A percentile compares a stretch with the other conserved stretches of the same genome.
Evolutionary conservation across 441 rosid species (phyloP).

Genomic region (Populus hybrid): DNA sequence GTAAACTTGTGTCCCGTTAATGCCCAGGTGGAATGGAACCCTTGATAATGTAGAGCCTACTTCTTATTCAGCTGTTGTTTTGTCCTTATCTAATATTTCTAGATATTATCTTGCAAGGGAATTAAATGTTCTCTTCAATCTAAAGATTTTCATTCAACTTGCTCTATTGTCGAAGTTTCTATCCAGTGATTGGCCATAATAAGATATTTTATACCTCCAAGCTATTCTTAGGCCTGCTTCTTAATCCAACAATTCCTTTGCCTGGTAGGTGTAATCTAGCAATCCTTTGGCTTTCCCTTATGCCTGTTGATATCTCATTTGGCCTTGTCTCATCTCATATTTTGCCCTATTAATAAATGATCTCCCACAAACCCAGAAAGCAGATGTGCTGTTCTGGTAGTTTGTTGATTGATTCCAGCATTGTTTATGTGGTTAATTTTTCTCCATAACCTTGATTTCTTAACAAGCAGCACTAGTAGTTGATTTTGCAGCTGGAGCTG

Average conservation of each 20-base stretch:
- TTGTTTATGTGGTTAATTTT: not conserved
- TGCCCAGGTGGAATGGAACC: not conserved
- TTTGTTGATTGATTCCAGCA: not conserved
- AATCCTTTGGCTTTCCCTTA: not conserved
- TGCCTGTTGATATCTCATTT: not conserved
- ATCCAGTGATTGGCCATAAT: not conserved
- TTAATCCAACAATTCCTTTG: not conserved
- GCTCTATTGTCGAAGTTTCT: not conserved
- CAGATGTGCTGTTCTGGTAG: not conserved
- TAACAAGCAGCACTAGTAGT: not conserved
- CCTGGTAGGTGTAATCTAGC: not conserved
- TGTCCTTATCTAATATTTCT: not conserved
- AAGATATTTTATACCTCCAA: not conserved
- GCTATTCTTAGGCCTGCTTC: not conserved
- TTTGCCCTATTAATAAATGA: not conserved
- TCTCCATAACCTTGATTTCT: not conserved
- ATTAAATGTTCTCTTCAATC: not conserved
- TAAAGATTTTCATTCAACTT: not conserved
- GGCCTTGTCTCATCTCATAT: not conserved
- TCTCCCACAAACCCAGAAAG: not conserved
- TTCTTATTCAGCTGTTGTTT: not conserved
- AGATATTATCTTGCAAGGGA: not conserved
- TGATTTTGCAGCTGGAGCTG: not conserved
- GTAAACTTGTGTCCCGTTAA: not conserved
- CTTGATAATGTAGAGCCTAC: not conserved